Evolutionary conservation across 2,329 filamentous ascomycete species (phyloP).

Genomic region (Ophiostoma sp.): DNA sequence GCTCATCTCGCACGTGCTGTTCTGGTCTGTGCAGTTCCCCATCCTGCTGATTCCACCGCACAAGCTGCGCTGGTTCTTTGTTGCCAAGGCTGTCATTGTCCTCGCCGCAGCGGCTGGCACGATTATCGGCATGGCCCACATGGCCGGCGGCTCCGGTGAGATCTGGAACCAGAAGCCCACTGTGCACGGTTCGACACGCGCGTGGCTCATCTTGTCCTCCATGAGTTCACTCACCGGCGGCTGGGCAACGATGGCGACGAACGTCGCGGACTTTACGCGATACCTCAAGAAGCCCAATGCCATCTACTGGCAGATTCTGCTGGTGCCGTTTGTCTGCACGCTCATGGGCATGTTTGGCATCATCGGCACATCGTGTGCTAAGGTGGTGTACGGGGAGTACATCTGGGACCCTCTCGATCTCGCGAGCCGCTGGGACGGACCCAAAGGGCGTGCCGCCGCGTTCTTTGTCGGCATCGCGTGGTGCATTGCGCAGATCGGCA

Average conservation of each 20-base stretch:
- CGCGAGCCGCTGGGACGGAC: neutral
- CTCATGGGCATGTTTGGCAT: conserved; percentile 47
- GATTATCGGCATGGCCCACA: conserved; percentile 29
- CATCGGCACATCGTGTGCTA: conserved; percentile 48
- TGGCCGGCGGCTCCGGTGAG: conserved; percentile 28
- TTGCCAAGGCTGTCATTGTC: conserved; percentile 32
- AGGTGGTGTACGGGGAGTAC: conserved; percentile 38
- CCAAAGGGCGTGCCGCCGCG: neutral
- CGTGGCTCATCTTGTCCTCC: conserved; percentile 29
- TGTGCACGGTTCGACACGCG: conserved; percentile 26
- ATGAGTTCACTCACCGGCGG: conserved; percentile 29
- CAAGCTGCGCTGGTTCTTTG: conserved; percentile 44
- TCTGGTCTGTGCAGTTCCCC: conserved; percentile 46
- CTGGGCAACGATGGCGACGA: conserved; percentile 25
- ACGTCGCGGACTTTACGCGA: conserved; percentile 29
- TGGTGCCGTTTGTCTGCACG: conserved; percentile 33
- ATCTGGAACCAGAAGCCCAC: conserved; percentile 29
- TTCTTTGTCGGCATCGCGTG: neutral
- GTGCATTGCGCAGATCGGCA: conserved; percentile 37
- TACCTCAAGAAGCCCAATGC: conserved; percentile 28
- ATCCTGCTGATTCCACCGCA: conserved; percentile 47
- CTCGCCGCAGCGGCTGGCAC: conserved; percentile 13
- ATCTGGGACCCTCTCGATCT: neutral
- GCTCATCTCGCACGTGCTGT: conserved; percentile 48
- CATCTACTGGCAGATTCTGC: conserved; percentile 29